Evolutionary conservation across 108 stramenopile species (phyloP), one percentile per base, ranked within the genome.

Genomic region (Epithemia pelagica): DNA sequence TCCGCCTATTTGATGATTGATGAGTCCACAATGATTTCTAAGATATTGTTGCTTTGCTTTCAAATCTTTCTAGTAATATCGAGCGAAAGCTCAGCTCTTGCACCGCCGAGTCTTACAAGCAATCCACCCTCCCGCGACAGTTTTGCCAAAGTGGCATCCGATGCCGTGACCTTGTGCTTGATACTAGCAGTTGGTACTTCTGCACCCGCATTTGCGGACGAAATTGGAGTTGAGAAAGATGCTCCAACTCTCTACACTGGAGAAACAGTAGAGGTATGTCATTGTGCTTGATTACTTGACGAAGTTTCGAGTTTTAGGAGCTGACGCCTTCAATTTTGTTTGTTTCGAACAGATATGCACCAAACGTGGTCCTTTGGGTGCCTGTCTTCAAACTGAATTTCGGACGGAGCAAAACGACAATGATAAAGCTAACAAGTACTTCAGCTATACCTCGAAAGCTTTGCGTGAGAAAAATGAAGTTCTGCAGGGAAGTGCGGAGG

Each of bases 181-280:
- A 46, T 46, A 10, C 10, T 15, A 46, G 5, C 37, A 15, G 37
- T 61, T 27, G 61, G 15, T 7, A 31, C 74, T 20, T 15, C 52
- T 27, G n/a, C n/a, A n/a, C 64, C 77, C 27, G 85, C 73, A 7
- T 62, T 71, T 26, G 90, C 90, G 20, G 90, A 91, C 71, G 91
- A 92, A 67, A 85, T 68, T 65, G 91, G 91, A 24, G 66, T 61
- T 0, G 85, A 87, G 58, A 82, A 75, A 27, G 91, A 93, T 60
- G 87, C 89, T 20, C 85, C 86, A 27, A 90, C 89, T 58, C 80
- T 93, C 8, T 88, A 75, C 65, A 93, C 91, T 10, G 91, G 91
- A 21, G 91, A 93, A 78, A 88, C 75, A 30, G 78, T 86, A 37
- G 67, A 81, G 84, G 78, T 83, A 74, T 23, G 79, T 53, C 30